Conservation (phyloP, 2,329 filamentous ascomycete genomes). For the Periconia macrospinosa region DNA sequence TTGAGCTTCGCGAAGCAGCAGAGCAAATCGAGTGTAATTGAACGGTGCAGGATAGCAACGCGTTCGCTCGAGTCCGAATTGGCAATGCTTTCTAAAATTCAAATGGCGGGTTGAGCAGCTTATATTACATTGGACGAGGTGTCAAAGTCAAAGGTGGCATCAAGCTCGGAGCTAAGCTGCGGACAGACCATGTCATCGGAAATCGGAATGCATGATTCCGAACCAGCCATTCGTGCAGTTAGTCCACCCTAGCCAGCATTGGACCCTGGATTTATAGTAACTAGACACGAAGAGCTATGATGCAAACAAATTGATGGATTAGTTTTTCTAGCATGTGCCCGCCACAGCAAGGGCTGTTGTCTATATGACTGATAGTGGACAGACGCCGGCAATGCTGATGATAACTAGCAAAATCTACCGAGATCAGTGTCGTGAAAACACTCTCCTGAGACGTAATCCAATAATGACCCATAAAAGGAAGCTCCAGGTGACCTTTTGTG, state of each 20-base stretch:
- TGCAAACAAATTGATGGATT: neutral
- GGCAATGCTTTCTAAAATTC: neutral
- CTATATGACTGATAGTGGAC: neutral
- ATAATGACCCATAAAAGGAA: neutral
- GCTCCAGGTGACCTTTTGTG: neutral
- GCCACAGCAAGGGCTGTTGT: neutral
- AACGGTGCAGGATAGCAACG: neutral
- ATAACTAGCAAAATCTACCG: conserved; percentile 11
- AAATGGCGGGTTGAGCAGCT: neutral
- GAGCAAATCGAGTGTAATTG: conserved; percentile 2
- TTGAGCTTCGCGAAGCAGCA: no score
- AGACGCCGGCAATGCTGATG: conserved; percentile 24
- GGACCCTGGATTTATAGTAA: neutral
- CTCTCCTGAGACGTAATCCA: neutral
- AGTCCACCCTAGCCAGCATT: no score
- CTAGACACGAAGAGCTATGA: neutral
- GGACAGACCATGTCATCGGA: conserved; percentile 17
- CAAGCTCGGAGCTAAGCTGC: conserved; percentile 31
- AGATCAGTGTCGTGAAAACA: conserved; percentile 11
- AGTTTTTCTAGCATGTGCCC: neutral
- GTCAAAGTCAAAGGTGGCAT: conserved; percentile 34
- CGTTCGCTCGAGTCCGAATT: neutral
- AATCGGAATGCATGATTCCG: conserved; percentile 16
- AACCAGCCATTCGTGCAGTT: neutral
- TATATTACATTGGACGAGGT: conserved; percentile 8